Evolutionary conservation across 169 alveolate species (phyloP).

Genomic region (Perkinsus olseni): DNA sequence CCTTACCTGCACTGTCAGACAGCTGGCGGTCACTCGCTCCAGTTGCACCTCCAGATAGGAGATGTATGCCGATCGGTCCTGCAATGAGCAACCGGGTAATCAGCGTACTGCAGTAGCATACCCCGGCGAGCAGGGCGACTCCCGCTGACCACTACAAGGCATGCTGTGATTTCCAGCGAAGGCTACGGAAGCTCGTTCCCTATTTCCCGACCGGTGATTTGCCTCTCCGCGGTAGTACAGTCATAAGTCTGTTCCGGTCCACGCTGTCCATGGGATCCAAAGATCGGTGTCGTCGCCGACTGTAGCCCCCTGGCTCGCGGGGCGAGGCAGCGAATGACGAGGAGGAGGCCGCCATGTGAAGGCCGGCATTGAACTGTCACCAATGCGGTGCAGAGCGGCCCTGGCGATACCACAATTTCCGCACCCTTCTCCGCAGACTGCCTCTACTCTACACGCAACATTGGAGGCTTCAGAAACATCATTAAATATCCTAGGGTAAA

Average conservation of each 20-base stretch:
- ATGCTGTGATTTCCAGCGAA: too few species aligned
- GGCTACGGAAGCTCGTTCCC: neutral
- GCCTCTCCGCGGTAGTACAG: neutral
- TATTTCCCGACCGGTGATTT: neutral
- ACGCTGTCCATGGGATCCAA: neutral
- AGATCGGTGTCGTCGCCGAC: neutral
- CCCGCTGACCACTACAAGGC: too few species aligned
- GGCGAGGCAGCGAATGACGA: neutral
- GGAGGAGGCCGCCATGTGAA: neutral
- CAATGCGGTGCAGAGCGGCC: too few species aligned
- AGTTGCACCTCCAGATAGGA: neutral
- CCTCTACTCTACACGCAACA: neutral
- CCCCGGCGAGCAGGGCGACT: too few species aligned
- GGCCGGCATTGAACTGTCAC: neutral
- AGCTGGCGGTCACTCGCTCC: neutral
- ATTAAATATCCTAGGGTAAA: neutral
- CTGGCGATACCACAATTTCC: too few species aligned
- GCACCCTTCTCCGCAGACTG: neutral
- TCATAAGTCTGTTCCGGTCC: neutral
- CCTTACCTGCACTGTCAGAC: neutral
- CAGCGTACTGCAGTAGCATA: neutral
- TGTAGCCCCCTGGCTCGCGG: neutral
- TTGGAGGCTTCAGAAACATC: neutral
- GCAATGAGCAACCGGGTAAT: neutral
- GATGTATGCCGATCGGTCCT: neutral